Evolutionary conservation across 768 basidiomycete genomes (phyloP).

Genomic region (Macrolepiota dolichaula): DNA sequence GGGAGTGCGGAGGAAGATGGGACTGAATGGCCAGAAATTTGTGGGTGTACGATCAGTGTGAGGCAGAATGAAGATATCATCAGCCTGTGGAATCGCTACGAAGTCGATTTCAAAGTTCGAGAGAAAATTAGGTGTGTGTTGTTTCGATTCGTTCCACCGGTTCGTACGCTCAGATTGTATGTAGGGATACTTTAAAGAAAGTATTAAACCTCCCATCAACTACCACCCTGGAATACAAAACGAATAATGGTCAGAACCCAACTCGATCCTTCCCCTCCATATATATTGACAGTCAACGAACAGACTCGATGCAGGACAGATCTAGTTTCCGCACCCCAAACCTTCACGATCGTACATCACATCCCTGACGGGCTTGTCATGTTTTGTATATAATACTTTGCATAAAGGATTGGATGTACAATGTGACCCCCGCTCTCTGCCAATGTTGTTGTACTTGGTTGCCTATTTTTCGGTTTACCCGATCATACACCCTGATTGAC

Average conservation of each 20-base stretch:
- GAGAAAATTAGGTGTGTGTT: slow-evolving; percentile 81
- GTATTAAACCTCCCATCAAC: slow-evolving; percentile 72
- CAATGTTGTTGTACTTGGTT: neutral
- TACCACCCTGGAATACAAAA: slow-evolving; percentile 93
- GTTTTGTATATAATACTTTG: neutral
- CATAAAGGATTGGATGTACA: neutral
- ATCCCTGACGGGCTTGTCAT: neutral
- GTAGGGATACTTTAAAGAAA: slow-evolving; percentile 75
- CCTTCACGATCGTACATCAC: slow-evolving; percentile 3
- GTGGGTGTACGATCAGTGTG: slow-evolving; percentile 93
- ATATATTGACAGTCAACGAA: slow-evolving; percentile 11
- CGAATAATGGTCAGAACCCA: slow-evolving; percentile 69
- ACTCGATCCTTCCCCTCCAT: neutral
- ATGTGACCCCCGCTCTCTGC: neutral
- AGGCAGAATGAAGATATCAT: slow-evolving; percentile 93
- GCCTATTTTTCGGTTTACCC: neutral
- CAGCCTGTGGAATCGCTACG: slow-evolving; percentile 87
- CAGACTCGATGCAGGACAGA: slow-evolving; percentile 88
- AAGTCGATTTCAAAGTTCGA: slow-evolving; percentile 69
- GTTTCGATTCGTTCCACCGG: neutral
- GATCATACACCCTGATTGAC: neutral
- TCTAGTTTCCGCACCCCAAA: slow-evolving; percentile 66
- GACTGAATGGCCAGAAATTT: slow-evolving; percentile 75
- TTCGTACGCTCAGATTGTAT: neutral
- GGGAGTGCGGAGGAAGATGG: slow-evolving; percentile 37